These are phyloP conservation scores for Neonectria faginata DNA, from an alignment of 2,329 filamentous ascomycete genomes.

Conservation along the genomic window DNA sequence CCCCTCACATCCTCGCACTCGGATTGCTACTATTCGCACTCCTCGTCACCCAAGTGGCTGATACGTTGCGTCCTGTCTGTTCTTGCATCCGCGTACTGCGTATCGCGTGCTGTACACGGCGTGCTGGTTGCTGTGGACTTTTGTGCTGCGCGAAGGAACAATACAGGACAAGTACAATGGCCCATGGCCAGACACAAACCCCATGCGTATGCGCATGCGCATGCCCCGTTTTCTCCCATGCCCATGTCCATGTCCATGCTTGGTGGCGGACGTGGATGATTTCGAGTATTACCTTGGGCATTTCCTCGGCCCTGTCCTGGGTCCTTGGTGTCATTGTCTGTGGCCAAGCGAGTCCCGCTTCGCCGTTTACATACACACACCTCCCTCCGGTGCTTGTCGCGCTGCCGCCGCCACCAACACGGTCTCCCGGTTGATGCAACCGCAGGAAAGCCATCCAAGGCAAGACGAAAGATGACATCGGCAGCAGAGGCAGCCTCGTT, in stretches of 20 bases:
- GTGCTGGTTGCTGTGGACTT: constrained; percentile 16
- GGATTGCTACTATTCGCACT: constrained; percentile 2
- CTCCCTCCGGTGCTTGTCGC: constrained; percentile 4
- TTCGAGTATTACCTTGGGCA: constrained; percentile 14
- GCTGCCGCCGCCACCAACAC: constrained; percentile 10
- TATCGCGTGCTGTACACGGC: constrained; percentile 5
- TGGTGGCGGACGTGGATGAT: constrained; percentile 18
- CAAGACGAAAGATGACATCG: not conserved
- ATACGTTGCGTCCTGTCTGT: constrained; percentile 16
- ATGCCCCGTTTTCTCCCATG: constrained; percentile 6
- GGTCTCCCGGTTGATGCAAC: constrained; percentile 11
- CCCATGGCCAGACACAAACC: not conserved
- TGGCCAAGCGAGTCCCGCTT: constrained; percentile 4
- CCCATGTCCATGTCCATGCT: constrained; percentile 16
- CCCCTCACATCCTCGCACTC: not conserved
- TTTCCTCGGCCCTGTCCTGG: not conserved
- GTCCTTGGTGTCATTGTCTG: constrained; percentile 8
- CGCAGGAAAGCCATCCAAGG: not conserved
- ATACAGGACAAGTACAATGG: constrained; percentile 1
- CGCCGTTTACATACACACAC: constrained; percentile 16
- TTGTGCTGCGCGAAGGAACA: constrained; percentile 18
- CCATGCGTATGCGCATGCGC: not conserved
- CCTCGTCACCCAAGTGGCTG: constrained; percentile 4
- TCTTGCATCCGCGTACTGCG: constrained; percentile 17
- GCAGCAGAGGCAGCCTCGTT: constrained; percentile 6